Evolutionary conservation across 176 grass and related monocot genomes (phyloP).

Genomic region (Eragrostis nindensis): DNA sequence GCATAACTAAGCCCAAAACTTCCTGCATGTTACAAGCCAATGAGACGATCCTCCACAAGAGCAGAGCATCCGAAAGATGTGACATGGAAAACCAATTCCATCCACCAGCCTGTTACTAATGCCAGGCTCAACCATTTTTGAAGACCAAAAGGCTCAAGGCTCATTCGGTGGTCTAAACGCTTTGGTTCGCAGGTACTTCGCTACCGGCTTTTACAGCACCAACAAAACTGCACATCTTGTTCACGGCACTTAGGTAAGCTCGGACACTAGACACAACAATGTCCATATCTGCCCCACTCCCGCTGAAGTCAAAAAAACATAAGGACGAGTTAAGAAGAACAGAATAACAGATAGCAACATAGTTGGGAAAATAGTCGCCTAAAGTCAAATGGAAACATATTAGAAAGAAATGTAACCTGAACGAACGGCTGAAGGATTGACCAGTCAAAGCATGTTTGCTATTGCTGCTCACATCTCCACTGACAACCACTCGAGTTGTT

Average conservation of each 20-base stretch:
- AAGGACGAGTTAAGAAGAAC: not conserved
- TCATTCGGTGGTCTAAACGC: conserved; percentile 42
- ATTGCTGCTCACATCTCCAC: conserved; percentile 44
- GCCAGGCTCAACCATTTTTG: not conserved
- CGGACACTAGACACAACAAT: conserved; percentile 82
- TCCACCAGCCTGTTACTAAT: not conserved
- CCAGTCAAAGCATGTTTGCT: conserved; percentile 54
- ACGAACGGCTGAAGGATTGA: conserved; percentile 53
- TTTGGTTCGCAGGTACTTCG: conserved; percentile 26
- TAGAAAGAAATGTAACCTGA: conserved; percentile 56
- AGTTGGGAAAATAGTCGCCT: no score
- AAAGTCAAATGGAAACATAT: not conserved
- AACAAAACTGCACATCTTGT: conserved; percentile 85
- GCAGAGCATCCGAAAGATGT: not conserved
- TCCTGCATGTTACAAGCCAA: not conserved
- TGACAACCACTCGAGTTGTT: conserved; percentile 74
- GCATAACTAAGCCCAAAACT: not conserved
- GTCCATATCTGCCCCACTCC: conserved; percentile 80
- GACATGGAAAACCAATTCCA: not conserved
- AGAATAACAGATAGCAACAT: no score
- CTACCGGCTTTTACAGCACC: conserved; percentile 57
- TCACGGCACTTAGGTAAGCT: conserved; percentile 86
- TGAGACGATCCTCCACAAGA: not conserved
- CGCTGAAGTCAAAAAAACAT: conserved; percentile 54
- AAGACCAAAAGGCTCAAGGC: not conserved